A percentile compares a stretch with the other conserved stretches of the same genome.
Conservation (phyloP, 2,329 filamentous ascomycete genomes). For the Fusarium torulosum region DNA sequence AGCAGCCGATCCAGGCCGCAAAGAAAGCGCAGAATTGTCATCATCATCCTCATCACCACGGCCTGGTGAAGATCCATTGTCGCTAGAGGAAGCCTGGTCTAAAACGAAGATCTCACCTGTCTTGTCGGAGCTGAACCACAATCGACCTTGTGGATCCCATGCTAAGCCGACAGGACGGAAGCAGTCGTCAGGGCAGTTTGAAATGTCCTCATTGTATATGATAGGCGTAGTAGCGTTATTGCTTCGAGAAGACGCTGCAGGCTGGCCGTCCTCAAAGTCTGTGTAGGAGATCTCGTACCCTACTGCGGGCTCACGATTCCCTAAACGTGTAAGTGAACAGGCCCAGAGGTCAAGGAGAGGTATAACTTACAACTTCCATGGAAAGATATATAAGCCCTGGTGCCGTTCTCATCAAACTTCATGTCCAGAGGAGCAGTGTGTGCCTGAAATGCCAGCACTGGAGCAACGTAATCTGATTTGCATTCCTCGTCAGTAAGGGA, state of each 20-base stretch:
- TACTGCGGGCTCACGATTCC: conserved; percentile 57
- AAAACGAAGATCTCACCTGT: conserved; percentile 76
- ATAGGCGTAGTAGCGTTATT: conserved; percentile 64
- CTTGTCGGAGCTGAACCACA: conserved; percentile 73
- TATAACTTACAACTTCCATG: conserved; percentile 74
- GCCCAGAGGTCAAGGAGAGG: not conserved
- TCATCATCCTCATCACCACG: conserved; percentile 17
- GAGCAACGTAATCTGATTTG: conserved; percentile 57
- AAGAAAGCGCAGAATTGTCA: conserved; percentile 41
- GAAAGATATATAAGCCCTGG: conserved; percentile 75
- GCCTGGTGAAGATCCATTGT: conserved; percentile 2
- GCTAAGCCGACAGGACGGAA: conserved; percentile 73
- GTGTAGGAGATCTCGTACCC: conserved; percentile 62
- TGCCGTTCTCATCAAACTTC: conserved; percentile 70
- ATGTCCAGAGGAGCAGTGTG: conserved; percentile 81
- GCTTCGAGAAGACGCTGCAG: conserved; percentile 56
- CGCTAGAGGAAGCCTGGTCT: conserved; percentile 16
- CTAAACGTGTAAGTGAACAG: conserved; percentile 44
- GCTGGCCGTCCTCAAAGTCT: conserved; percentile 59
- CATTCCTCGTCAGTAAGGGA: conserved; percentile 60
- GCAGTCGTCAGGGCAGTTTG: conserved; percentile 67
- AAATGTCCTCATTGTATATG: conserved; percentile 66
- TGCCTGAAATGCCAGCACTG: conserved; percentile 70
- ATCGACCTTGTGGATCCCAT: conserved; percentile 62
- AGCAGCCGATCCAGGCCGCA: conserved; percentile 34